A percentile compares a stretch with the other conserved stretches of the same genome.
Conservation (phyloP, 352 stramenopile species). For the Phytophthora palmivora region DNA sequence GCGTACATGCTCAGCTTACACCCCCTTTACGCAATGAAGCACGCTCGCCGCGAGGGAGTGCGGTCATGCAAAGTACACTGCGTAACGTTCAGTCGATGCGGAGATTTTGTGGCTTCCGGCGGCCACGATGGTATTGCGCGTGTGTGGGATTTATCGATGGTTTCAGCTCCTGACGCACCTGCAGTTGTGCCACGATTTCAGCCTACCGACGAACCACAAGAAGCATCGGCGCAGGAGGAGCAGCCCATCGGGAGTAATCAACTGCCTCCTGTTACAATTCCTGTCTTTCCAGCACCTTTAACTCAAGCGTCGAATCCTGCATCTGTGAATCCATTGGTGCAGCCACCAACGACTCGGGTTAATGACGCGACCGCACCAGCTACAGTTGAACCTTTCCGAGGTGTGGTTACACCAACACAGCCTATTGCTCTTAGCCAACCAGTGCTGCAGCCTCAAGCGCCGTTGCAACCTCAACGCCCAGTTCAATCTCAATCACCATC, state of each 20-base stretch:
- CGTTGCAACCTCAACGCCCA: background rate
- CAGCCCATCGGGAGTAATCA: constrained; percentile 16
- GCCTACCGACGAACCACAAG: constrained; percentile 51
- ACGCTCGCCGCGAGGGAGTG: constrained; percentile 55
- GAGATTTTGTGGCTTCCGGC: constrained; percentile 91
- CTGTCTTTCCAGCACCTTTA: constrained; percentile 4
- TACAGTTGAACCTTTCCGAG: constrained; percentile 11
- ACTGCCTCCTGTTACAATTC: constrained; percentile 4
- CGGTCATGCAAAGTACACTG: constrained; percentile 81
- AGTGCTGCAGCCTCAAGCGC: constrained; percentile 9
- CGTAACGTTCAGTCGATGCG: constrained; percentile 81
- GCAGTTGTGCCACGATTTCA: constrained; percentile 60
- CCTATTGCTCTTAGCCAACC: constrained; percentile 3
- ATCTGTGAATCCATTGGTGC: constrained; percentile 1
- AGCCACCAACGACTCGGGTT: constrained; percentile 8
- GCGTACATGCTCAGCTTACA: constrained; percentile 86
- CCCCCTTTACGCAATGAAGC: constrained; percentile 80
- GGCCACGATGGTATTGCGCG: constrained; percentile 93
- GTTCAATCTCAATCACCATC: constrained; percentile 3
- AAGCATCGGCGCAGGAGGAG: constrained; percentile 15
- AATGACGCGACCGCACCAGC: background rate
- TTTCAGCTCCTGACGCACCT: constrained; percentile 52
- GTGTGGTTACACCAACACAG: constrained; percentile 12
- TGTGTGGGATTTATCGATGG: constrained; percentile 88
- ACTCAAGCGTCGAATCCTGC: constrained; percentile 3